phyloP scores from a whole-genome alignment of 2,329 filamentous ascomycete genomes.

The Nemania bipapillata region DNA sequence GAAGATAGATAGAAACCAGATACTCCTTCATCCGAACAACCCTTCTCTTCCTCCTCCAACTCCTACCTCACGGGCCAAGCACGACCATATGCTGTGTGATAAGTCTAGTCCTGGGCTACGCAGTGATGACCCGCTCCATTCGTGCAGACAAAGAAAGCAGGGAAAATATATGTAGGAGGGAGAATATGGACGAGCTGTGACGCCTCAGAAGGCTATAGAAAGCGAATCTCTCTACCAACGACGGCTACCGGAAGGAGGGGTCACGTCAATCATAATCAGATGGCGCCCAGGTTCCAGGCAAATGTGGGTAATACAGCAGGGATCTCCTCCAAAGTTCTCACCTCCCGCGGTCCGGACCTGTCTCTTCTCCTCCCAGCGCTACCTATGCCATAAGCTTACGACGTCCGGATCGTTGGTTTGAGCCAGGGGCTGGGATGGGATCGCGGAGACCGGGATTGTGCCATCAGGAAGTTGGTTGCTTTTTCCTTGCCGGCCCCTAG shows the following conservation, averaged over 20 bases:
- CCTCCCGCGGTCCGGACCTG: constrained; percentile 52
- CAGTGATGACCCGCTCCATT: constrained; percentile 16
- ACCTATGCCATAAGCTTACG: too few relatives aligned
- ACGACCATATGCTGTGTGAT: constrained; percentile 6
- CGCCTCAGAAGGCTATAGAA: background rate
- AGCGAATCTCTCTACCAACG: constrained; percentile 1
- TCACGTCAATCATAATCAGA: constrained; percentile 8
- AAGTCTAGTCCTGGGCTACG: background rate
- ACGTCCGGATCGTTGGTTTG: constrained; percentile 63
- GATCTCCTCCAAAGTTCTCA: background rate
- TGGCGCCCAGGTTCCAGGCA: background rate
- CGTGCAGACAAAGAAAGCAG: background rate
- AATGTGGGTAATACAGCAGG: constrained; percentile 1
- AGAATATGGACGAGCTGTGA: background rate
- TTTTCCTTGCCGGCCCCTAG: constrained; percentile 60
- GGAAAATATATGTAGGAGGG: background rate
- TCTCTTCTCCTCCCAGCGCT: constrained; percentile 60
- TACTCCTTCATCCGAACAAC: background rate
- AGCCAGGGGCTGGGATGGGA: constrained; percentile 57
- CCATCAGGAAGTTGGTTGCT: constrained; percentile 56
- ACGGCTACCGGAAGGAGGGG: background rate
- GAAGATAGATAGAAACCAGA: constrained; percentile 5
- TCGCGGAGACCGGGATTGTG: constrained; percentile 58
- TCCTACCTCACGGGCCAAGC: background rate
- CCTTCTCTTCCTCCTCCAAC: background rate